These are phyloP conservation scores for Oxalis stricta DNA, from an alignment of 441 rosid genomes.

Conservation along the genomic window DNA sequence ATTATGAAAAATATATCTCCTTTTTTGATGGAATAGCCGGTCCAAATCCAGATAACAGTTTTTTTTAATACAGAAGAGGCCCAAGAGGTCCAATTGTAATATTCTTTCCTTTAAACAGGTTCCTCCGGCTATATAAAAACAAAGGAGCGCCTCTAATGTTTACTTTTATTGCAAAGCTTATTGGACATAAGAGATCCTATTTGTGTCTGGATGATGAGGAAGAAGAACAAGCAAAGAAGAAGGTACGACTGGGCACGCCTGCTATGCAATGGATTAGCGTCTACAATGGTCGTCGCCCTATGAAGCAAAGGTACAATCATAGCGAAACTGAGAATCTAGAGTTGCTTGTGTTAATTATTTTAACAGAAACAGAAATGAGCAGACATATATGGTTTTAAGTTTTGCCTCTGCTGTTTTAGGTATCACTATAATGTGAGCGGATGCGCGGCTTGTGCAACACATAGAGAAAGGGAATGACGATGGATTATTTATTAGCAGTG, in stretches of 20 bases:
- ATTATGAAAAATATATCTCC: slow-evolving; percentile 42
- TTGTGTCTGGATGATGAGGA: slow-evolving; percentile 28
- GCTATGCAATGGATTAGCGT: slow-evolving; percentile 55
- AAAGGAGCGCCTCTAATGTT: slow-evolving; percentile 1
- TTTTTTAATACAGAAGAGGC: slow-evolving; percentile 55
- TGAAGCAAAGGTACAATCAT: slow-evolving; percentile 52
- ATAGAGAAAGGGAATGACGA: slow-evolving; percentile 55
- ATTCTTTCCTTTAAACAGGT: background rate
- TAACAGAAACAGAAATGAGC: background rate
- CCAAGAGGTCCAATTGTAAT: slow-evolving; percentile 27
- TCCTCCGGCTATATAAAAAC: no score
- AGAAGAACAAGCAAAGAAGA: slow-evolving; percentile 50
- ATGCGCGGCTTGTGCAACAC: slow-evolving; percentile 43
- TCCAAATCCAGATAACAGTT: slow-evolving; percentile 32
- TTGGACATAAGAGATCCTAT: slow-evolving; percentile 53
- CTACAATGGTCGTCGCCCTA: slow-evolving; percentile 45
- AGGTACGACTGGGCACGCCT: slow-evolving; percentile 50
- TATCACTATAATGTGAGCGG: slow-evolving; percentile 76
- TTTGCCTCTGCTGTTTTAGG: slow-evolving; percentile 19
- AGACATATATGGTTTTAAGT: background rate
- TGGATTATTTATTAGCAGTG: slow-evolving; percentile 56
- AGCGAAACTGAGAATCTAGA: background rate
- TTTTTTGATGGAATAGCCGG: slow-evolving; percentile 44
- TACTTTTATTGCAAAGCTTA: slow-evolving; percentile 22
- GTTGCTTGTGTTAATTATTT: background rate